Base-by-base conservation (phyloP, 495 filamentous ascomycete species). In the Hyaloscypha variabilis region DNA sequence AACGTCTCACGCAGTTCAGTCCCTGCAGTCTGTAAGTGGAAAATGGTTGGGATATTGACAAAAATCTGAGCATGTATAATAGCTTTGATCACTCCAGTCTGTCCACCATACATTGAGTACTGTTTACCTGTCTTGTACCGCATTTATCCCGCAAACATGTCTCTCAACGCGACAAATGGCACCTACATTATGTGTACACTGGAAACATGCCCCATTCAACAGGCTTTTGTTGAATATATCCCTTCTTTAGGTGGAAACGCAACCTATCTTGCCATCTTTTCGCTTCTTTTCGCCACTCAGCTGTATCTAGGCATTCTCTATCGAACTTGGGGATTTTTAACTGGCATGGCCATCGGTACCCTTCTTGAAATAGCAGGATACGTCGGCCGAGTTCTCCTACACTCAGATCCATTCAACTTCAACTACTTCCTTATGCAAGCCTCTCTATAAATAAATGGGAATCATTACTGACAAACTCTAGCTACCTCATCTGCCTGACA, bases 311-410 rank as follows among this genome's bases (percentile, higher is more conserved):
- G 63, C 21, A 63, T 66, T 42, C 63, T 42, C 24, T 49, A 64
- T 46, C 59, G 60, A 42, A 70, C 67, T 30, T 64, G 78, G 76
- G 71, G 67, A 34, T 81, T 78, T 63, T 75, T 74, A 60, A 60
- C 66, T 8, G 69, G 71, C 59, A 74, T 79, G 66, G 21, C 13
- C 14, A 17, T 46, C 26, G 79, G 79, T 54, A 71, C 69, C 51
- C 14, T 77, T 54, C 65, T 76, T 25, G 79, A 81, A 66, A 58
- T 80, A 24, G 23, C 72, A 19, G 79, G 79, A 65, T 80, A 81
- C 60, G 46, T 71, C 11, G 75, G 69, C 8, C 71, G 78, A 53
- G 51, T 80, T n/a, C 57, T 75, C 55, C 67, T 81, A 59, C 77
- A 81, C 49, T 31, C 55, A 24, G 51, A 59, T 24, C 55, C 56